Evolutionary conservation across 495 filamentous ascomycete genomes (phyloP), one percentile per base, ranked within the genome.

Genomic region (Bathelium albidoporum): DNA sequence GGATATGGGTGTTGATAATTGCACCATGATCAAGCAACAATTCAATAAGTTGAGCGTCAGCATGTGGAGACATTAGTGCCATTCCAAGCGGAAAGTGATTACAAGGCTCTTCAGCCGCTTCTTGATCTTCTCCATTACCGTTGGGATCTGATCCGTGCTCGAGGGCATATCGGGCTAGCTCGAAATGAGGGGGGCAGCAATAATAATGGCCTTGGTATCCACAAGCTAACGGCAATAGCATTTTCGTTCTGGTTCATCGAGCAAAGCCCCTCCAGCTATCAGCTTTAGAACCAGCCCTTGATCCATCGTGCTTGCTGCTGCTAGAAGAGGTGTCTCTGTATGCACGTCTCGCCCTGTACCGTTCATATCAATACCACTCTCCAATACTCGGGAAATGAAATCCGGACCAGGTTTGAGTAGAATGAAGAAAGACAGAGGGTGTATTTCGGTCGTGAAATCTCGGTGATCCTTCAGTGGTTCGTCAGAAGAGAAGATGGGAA

Each of bases 291-390:
- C 44, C 44, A 49, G 1, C 18, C 1, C 5, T 49, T 16, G 44
- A 22, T 49, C 1, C 20, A 5, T 22, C 20, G 1, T 49, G 5
- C 1, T 1, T 49, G 20, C 44, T 49, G 44, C 44, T 49, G 44
- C 44, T 49, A 10, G 44, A 49, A 49, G 44, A 49, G 44, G 44
- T 49, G 44, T 49, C 11, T 1, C 1, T 5, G 44, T 49, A 16
- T 49, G 11, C 0, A 20, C 20, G 1, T 49, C 44, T 49, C 44
- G 44, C 44, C 44, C 44, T 49, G 44, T 49, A n/a, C 44, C 44
- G 44, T 49, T 49, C 44, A 49, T n/a, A 49, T 49, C 44, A 49
- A 49, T 49, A 22, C 44, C 44, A 49, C 11, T 49, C 44, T 49
- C 44, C 18, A 49, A 49, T 22, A 20, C 18, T 22, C 44, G 44